Evolutionary conservation across 2,329 filamentous ascomycete genomes (phyloP), one percentile per base, ranked within the genome.

Genomic region (Purpureocillium lavendulum): DNA sequence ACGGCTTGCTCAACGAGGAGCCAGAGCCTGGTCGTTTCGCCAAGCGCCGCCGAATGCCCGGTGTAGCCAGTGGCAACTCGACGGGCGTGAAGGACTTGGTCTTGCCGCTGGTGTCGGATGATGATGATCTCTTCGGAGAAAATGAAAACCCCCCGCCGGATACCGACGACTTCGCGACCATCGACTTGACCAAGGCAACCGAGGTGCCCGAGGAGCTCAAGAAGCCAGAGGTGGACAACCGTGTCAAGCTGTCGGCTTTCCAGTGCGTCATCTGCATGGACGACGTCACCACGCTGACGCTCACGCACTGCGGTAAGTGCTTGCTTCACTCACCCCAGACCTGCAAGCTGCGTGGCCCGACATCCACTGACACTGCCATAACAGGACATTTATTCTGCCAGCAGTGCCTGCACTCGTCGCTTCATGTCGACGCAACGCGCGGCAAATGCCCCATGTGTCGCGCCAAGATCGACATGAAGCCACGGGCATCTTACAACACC

Each of bases 221-320:
- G 42, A 61, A 64, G 44, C 65, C 65, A 10, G 62, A 68, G 39
- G 61, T 65, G 36, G 70, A 73, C 37, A 73, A 69, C 10, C 66
- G 59, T 37, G 56, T 67, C 51, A 77, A 73, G 54, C 56, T 83
- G 13, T 64, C 67, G 33, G 62, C 65, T 4, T 78, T 81, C 35
- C 75, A 82, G 56, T 83, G 79, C 45, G 75, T 78, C 33, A 82
- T 83, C 42, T 83, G 79, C 58, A 78, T 82, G 75, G 79, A 82
- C 44, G 67, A 76, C 44, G 71, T 67, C 18, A 71, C 68, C 2
- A 63, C 66, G 21, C 50, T 83, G 44, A 80, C 76, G 1, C 71
- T 81, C 34, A 83, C 79, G 3, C 75, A 81, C 56, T 83, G 79
- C 57, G 79, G 79, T 82, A 74, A 47, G 75, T 35, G 30, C 9